phyloP scores from a whole-genome alignment of 139 green algal genomes.

The Yamagishiella unicocca region DNA sequence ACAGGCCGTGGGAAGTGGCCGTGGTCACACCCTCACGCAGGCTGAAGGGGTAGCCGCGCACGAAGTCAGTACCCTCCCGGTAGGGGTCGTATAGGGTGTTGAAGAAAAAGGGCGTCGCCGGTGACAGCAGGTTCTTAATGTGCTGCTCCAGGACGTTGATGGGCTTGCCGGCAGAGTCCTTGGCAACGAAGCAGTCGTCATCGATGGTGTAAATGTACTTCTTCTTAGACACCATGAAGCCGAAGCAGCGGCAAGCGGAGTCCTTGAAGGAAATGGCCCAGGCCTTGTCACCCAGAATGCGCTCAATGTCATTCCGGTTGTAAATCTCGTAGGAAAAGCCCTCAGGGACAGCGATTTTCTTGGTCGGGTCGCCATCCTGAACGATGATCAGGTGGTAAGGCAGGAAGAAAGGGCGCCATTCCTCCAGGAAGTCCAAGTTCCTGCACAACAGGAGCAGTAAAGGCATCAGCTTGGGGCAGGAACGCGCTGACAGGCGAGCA shows the following conservation, averaged over 20 bases:
- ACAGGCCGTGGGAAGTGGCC: constrained; percentile 94
- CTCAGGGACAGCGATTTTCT: constrained; percentile 81
- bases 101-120: constrained; percentile 97
- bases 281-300: constrained; percentile 92
- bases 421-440: constrained; percentile 88
- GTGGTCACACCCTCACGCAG: constrained; percentile 93
- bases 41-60: constrained; percentile 89
- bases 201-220: constrained; percentile 98
- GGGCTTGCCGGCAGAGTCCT: constrained; percentile 81
- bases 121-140: constrained; percentile 92
- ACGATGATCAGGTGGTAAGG: constrained; percentile 93
- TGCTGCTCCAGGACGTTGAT: constrained; percentile 97
- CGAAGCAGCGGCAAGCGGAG: constrained; percentile 94
- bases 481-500: too few relatives aligned
- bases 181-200: constrained; percentile 96
- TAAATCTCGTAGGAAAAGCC: constrained; percentile 97
- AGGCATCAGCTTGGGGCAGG: too few relatives aligned
- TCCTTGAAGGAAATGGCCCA: constrained; percentile 98
- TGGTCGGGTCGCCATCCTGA: constrained; percentile 91
- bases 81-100: constrained; percentile 99
- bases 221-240: constrained; percentile 95
- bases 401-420: constrained; percentile 92
- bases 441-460: constrained; percentile 43
- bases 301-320: constrained; percentile 95
- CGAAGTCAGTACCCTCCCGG: constrained; percentile 67